phyloP scores from a whole-genome alignment of 1,139 yeast genomes.

The Yamadazyma friedrichii region DNA sequence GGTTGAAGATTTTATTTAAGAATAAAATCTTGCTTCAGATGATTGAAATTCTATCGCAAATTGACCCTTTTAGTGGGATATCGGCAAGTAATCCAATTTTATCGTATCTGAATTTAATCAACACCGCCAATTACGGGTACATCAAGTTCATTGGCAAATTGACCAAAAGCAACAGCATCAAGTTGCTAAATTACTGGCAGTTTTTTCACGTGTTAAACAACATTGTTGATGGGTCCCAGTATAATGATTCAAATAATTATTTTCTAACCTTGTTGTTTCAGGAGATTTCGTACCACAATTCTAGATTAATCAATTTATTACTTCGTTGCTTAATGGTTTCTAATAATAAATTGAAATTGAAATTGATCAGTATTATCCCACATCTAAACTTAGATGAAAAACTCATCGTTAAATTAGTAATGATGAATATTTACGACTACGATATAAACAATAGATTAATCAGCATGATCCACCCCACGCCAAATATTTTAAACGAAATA shows the following conservation, averaged over 20 bases:
- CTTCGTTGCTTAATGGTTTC: conserved; percentile 63
- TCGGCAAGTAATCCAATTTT: conserved; percentile 73
- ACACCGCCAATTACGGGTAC: conserved; percentile 74
- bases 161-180: conserved; percentile 63
- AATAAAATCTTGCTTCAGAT: conserved; percentile 83
- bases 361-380: conserved; percentile 11
- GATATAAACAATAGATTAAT: not conserved
- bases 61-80: conserved; percentile 78
- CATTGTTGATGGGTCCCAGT: conserved; percentile 50
- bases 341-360: conserved; percentile 37
- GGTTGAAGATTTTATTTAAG: conserved; percentile 64
- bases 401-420: conserved; percentile 50
- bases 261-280: conserved; percentile 57
- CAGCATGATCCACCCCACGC: not conserved
- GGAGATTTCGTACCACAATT: conserved; percentile 58
- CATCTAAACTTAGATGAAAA: conserved; percentile 31
- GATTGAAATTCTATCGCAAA: conserved; percentile 83
- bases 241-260: conserved; percentile 43
- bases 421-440: conserved; percentile 48
- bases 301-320: conserved; percentile 67
- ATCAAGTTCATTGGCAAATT: conserved; percentile 74
- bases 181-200: conserved; percentile 76
- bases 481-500: conserved; percentile 15
- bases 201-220: conserved; percentile 78
- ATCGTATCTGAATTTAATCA: conserved; percentile 55